Conservation (phyloP, 495 filamentous ascomycete genomes). For the Glonium stellatum region DNA sequence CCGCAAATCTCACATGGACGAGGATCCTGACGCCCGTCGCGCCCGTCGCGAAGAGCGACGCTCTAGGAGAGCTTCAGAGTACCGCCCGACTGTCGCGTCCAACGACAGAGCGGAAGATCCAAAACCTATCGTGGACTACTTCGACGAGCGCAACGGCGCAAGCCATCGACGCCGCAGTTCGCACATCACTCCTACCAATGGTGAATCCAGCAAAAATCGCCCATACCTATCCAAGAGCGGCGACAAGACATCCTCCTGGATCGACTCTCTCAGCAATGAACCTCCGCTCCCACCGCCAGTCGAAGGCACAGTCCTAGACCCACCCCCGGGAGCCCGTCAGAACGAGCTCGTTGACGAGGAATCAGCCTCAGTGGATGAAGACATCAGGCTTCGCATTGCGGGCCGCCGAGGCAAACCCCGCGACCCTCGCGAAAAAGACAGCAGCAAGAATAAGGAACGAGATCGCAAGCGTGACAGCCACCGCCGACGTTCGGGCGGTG, state of each 20-base stretch:
- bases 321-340: conserved; percentile 5
- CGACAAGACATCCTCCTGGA: conserved; percentile 32
- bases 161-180: conserved; percentile 17
- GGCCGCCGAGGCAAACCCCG: conserved; percentile 13
- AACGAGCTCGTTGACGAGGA: conserved; percentile 19
- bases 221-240: conserved; percentile 27
- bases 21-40: conserved; percentile 26
- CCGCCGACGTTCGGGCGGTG: neutral
- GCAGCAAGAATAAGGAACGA: conserved; percentile 7
- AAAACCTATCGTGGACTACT: conserved; percentile 25
- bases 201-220: conserved; percentile 4
- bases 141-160: conserved; percentile 26
- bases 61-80: conserved; percentile 16
- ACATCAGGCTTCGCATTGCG: conserved; percentile 21
- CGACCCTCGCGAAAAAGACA: neutral
- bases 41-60: conserved; percentile 22
- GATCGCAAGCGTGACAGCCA: conserved; percentile 8
- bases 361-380: conserved; percentile 22
- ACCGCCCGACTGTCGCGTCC: conserved; percentile 11
- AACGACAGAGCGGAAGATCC: conserved; percentile 6
- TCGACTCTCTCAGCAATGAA: conserved; percentile 22
- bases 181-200: conserved; percentile 1
- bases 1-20: conserved; percentile 23
- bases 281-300: conserved; percentile 27
- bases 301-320: conserved; percentile 28